These are phyloP conservation scores for Tricholoma sp. DNA, from an alignment of 768 basidiomycete genomes.

Conservation along the genomic window DNA sequence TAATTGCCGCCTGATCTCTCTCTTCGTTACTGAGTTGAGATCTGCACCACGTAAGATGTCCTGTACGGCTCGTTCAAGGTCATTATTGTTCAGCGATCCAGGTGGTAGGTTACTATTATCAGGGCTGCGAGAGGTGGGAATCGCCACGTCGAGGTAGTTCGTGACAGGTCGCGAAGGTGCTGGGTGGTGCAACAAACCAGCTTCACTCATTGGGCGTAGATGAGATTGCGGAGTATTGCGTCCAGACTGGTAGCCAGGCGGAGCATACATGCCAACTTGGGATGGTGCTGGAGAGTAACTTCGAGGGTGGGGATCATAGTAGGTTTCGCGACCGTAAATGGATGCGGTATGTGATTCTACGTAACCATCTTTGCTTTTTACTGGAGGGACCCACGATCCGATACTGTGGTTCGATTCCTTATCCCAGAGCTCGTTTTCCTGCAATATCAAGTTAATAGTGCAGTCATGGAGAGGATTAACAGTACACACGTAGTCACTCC, in stretches of 20 bases:
- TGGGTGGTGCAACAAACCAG: conserved; percentile 47
- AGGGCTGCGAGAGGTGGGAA: conserved; percentile 49
- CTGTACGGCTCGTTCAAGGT: conserved; percentile 72
- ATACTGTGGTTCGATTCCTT: conserved; percentile 95
- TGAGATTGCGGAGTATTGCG: conserved; percentile 64
- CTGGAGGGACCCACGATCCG: conserved; percentile 85
- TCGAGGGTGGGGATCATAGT: conserved; percentile 75
- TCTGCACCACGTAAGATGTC: conserved; percentile 74
- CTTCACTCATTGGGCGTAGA: conserved; percentile 26
- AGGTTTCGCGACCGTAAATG: conserved; percentile 82
- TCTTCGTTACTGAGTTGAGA: conserved; percentile 87
- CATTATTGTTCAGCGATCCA: conserved; percentile 55
- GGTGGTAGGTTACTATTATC: conserved; percentile 42
- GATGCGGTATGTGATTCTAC: conserved; percentile 75
- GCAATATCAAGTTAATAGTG: not conserved
- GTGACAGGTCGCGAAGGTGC: conserved; percentile 67
- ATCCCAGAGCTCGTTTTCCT: conserved; percentile 97
- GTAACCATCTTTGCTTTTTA: conserved; percentile 66
- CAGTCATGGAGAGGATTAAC: not conserved
- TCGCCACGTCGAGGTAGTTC: conserved; percentile 71
- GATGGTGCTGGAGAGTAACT: conserved; percentile 73
- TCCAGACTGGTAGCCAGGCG: conserved; percentile 73
- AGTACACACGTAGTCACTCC: conserved; percentile 83
- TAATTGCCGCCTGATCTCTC: conserved; percentile 78
- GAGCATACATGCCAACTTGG: conserved; percentile 53